phyloP scores from a whole-genome alignment of 768 basidiomycete genomes.

The Leccinum imitatum region DNA sequence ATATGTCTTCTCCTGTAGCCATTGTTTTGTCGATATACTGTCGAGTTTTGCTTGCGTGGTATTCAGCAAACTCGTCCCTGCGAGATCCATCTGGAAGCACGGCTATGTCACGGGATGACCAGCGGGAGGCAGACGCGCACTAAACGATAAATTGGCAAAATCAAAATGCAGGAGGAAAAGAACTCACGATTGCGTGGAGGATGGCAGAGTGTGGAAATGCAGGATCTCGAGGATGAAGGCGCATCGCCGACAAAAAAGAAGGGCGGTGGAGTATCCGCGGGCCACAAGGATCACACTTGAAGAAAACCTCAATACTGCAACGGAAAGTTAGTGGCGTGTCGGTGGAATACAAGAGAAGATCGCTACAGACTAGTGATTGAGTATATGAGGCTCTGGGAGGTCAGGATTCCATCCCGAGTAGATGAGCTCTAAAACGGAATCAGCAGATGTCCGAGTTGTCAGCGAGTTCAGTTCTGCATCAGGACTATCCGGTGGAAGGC shows the following conservation, averaged over 20 bases:
- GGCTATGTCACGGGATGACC: conserved; percentile 69
- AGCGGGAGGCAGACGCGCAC: conserved; percentile 84
- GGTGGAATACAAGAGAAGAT: conserved; percentile 9
- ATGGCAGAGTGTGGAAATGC: conserved; percentile 88
- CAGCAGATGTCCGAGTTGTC: conserved; percentile 41
- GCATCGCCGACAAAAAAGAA: conserved; percentile 77
- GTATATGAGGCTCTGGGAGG: conserved; percentile 68
- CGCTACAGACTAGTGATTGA: conserved; percentile 72
- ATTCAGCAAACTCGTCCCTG: conserved; percentile 85
- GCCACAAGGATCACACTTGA: conserved; percentile 84
- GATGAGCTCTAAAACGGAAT: conserved; percentile 64
- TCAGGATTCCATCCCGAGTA: conserved; percentile 85
- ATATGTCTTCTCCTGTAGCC: conserved; percentile 86
- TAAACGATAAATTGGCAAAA: conserved; percentile 29
- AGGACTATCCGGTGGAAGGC: conserved; percentile 42
- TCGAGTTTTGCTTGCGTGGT: conserved; percentile 83
- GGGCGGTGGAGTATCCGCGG: conserved; percentile 81
- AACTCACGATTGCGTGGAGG: conserved; percentile 82
- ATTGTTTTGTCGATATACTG: conserved; percentile 87
- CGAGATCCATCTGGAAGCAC: conserved; percentile 71
- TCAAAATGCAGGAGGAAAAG: conserved; percentile 1
- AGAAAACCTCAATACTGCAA: conserved; percentile 80
- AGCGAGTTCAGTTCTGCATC: conserved; percentile 49
- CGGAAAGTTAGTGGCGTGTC: conserved; percentile 10
- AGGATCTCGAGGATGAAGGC: conserved; percentile 74